Base-by-base conservation (phyloP, 768 basidiomycete genomes). In the Auricularia sp. region DNA sequence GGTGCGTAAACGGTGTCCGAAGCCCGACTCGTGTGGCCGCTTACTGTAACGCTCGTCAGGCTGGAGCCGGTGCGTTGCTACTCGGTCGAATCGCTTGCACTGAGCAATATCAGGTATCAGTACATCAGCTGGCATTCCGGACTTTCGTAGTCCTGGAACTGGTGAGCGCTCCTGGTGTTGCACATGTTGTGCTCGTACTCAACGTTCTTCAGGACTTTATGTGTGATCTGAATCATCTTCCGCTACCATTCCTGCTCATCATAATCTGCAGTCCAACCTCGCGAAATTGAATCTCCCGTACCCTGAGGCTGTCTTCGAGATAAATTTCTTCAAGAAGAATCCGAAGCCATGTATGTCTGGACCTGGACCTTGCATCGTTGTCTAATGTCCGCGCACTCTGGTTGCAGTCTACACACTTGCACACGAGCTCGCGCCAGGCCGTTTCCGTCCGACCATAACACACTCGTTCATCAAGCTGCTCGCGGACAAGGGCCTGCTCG, bases 291-390 rank as follows among this genome's bases (percentile, higher is more conserved):
- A 88, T 18, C 81, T 93, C 14, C 94, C 94, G n/a, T 86, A 89
- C 70, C 94, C 95, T 0, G 95, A 98, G 71, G 95, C 95, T 0
- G 94, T 98, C 36, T 98, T 98, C 70, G 91, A 98, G 69, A 89
- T 98, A 70, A 78, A 79, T 61, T 98, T 87, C 77, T 95, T 98
- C 79, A 80, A 84, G 68, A 72, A 76, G 54, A 90, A 92, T 67
- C 94, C 93, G 3, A 77, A 85, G 16, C 91, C 93, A 37, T 93
- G 91, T 91, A 70, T 66, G 86, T 73, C 3, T 18, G 16, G 18
- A 29, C 29, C 29, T 29, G 29, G 63, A 6, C 61, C 14, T 11
- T 58, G 3, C 21, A 51, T 33, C 16, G 13, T 45, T 61, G 45
- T 16, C 16, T 47, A 24, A 59, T 7, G 45, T 1, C 33, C 21